phyloP scores from a whole-genome alignment of 306 rosid species.

The Cajanus cajan region DNA sequence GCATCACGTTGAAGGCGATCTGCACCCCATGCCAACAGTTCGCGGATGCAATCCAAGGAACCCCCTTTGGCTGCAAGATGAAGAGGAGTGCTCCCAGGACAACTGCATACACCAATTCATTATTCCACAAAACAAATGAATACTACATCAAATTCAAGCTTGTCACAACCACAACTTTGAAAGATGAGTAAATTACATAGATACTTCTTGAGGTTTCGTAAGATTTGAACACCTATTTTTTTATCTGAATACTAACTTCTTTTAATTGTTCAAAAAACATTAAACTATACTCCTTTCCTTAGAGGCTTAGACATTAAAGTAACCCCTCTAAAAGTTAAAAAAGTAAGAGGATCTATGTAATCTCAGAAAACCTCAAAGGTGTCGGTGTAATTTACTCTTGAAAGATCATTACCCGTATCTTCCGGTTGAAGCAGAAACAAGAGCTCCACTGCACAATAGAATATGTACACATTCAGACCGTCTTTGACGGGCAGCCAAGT shows the following conservation, averaged over 20 bases:
- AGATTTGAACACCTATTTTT: too few species aligned
- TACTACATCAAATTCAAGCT: conserved; percentile 7
- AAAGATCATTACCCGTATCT: conserved; percentile 65
- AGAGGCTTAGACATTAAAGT: too few species aligned
- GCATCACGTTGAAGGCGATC: conserved; percentile 94
- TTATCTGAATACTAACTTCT: too few species aligned
- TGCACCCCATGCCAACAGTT: conserved; percentile 94
- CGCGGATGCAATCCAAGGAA: conserved; percentile 83
- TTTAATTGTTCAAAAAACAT: too few species aligned
- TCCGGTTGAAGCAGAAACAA: conserved; percentile 84
- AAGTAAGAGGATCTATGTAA: too few species aligned
- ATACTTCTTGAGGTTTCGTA: too few species aligned
- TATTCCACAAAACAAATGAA: conserved; percentile 26
- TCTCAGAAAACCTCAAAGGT: too few species aligned
- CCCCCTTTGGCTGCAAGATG: conserved; percentile 99
- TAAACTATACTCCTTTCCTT: too few species aligned
- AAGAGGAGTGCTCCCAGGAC: conserved; percentile 90
- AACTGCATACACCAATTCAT: conserved; percentile 55
- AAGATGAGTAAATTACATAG: neutral
- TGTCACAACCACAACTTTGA: neutral
- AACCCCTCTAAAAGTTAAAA: too few species aligned
- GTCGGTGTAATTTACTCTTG: too few species aligned
- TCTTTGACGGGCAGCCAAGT: conserved; percentile 85
- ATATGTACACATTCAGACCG: conserved; percentile 78
- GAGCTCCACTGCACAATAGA: conserved; percentile 83